A percentile compares a stretch with the other conserved stretches of the same genome.
Conservation (phyloP, 192 early-diverging fungal species). For the Coemansia sp. region DNA sequence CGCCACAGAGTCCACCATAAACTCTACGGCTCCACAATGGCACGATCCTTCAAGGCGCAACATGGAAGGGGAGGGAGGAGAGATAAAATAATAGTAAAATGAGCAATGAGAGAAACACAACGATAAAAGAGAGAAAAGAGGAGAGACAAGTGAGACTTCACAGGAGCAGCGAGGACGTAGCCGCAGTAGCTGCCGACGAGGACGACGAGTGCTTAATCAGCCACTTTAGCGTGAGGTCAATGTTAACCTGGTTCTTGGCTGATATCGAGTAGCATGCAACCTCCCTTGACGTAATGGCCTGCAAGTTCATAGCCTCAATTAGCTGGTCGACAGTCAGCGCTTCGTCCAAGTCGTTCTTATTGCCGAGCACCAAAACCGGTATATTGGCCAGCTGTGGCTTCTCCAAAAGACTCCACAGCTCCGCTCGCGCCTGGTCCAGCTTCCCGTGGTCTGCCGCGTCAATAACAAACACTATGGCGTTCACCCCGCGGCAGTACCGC, state of each 20-base stretch:
- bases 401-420: slow-evolving; percentile 87
- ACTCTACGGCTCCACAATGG: slow-evolving; percentile 59
- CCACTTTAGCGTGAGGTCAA: slow-evolving; percentile 97
- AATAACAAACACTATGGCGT: slow-evolving; percentile 98
- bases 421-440: slow-evolving; percentile 85
- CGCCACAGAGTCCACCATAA: slow-evolving; percentile 51
- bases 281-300: slow-evolving; percentile 86
- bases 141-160: background rate
- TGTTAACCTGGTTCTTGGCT: slow-evolving; percentile 96
- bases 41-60: slow-evolving; percentile 60
- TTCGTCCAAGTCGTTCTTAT: slow-evolving; percentile 94
- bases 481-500: slow-evolving; percentile 84
- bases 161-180: slow-evolving; percentile 5
- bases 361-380: slow-evolving; percentile 95
- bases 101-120: slow-evolving; percentile 2
- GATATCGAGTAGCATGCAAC: slow-evolving; percentile 98
- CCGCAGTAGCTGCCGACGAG: slow-evolving; percentile 9
- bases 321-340: slow-evolving; percentile 85
- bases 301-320: slow-evolving; percentile 88
- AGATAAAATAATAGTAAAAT: background rate
- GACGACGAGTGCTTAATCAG: slow-evolving; percentile 74
- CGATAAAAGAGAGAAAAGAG: background rate
- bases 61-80: background rate
- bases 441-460: slow-evolving; percentile 95
- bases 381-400: slow-evolving; percentile 92